These are phyloP conservation scores for Madurella fahalii DNA, from an alignment of 2,329 filamentous ascomycete genomes.

Conservation along the genomic window DNA sequence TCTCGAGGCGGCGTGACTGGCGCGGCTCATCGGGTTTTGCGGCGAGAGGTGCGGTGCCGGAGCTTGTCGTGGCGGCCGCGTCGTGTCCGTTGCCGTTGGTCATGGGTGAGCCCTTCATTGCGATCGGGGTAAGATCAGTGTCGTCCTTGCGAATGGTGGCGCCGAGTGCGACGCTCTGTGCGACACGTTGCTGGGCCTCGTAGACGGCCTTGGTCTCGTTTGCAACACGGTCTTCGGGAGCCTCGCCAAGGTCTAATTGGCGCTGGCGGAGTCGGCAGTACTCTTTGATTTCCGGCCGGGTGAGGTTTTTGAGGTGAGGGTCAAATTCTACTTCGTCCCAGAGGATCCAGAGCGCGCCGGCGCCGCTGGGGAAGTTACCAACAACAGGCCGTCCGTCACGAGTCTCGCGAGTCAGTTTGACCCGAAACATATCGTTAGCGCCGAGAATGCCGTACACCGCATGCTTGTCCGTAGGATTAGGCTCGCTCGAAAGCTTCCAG, in stretches of 20 bases:
- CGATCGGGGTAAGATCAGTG: constrained; percentile 7
- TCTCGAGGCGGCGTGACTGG: constrained; percentile 8
- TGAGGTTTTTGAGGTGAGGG: constrained; percentile 48
- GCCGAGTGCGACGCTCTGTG: constrained; percentile 13
- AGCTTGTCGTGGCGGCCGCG: not conserved
- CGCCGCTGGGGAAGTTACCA: constrained; percentile 57
- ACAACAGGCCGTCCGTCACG: constrained; percentile 55
- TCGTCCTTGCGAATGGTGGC: constrained; percentile 22
- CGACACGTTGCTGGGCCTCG: constrained; percentile 40
- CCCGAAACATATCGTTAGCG: constrained; percentile 60
- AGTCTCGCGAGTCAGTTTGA: constrained; percentile 58
- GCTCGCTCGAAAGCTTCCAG: constrained; percentile 53
- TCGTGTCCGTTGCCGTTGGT: constrained; percentile 16
- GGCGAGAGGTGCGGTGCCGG: constrained; percentile 1
- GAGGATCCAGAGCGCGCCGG: constrained; percentile 58
- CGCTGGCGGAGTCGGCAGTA: constrained; percentile 59
- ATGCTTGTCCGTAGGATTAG: constrained; percentile 48
- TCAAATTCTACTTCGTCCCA: constrained; percentile 60
- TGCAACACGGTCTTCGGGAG: constrained; percentile 40
- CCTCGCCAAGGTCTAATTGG: constrained; percentile 54
- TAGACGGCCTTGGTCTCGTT: constrained; percentile 52
- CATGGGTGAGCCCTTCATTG: constrained; percentile 16
- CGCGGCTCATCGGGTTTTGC: constrained; percentile 12
- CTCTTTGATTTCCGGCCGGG: constrained; percentile 56
- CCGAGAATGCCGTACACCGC: constrained; percentile 61